Base-by-base conservation (phyloP, 2,329 filamentous ascomycete genomes). In the Paramyrothecium roridum region DNA sequence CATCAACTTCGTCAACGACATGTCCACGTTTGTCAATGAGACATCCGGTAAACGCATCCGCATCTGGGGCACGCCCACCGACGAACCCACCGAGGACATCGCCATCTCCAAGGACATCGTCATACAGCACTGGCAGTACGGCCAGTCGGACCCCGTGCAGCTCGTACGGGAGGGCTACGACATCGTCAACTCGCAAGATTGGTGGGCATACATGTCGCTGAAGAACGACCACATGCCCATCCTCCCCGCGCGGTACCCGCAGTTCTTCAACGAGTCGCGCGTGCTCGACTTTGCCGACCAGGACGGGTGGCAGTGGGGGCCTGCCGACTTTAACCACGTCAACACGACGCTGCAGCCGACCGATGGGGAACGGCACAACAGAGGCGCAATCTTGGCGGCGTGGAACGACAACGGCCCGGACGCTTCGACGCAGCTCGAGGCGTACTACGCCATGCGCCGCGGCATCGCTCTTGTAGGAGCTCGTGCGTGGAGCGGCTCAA, bases 201-300 rank as follows among this genome's bases (percentile, higher is more conserved):
- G 76, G 75, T 80, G 76, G 80, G 78, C 76, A 0, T 83, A 83
- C 58, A 79, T 82, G 72, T 76, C 74, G 6, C 61, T 83, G 52
- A 83, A 83, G 56, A 83, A 81, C 56, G 75, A 79, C 56, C 76
- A 79, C 58, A 74, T 64, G 52, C 77, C 76, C 2, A 78, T 78
- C 37, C 54, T 73, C 0, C 77, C 77, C 0, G 75, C 74, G 0
- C 70, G 72, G 3, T 80, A 79, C 50, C 73, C 76, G 1, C 76
- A 78, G 48, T 76, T 76, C 57, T 79, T 75, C 64, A 77, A 79
- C 56, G 65, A 69, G 50, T 67, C 68, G n/a, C 69, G 76, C 1
- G 68, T 76, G 1, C 57, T 78, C 52, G 70, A 76, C 57, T 83
- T 83, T 47, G 76, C 71, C 2, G 68, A 71, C 23, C 57, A 66